Base-by-base conservation (phyloP, 2,329 filamentous ascomycete species). In the Fusarium mangiferae region DNA sequence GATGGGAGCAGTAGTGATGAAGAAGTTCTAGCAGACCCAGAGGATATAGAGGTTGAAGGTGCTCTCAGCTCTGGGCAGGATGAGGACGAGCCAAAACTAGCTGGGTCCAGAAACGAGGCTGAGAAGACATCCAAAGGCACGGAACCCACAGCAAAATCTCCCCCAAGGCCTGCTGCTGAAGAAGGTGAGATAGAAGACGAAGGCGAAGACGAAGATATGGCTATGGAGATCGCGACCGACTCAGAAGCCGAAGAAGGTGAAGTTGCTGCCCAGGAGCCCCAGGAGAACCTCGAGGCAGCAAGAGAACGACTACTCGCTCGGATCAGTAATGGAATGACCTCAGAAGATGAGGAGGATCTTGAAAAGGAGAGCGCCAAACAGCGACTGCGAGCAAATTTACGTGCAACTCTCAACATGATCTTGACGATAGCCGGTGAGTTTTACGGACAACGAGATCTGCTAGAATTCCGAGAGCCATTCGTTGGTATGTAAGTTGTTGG, bases 401-500 rank as follows among this genome's bases (percentile, higher is more conserved):
- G 89, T 35, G 92, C 91, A n/a, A 95, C 94, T 45, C 86, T 98
- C 39, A 95, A 97, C 83, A 97, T 97, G 94, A 94, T 98, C 60
- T 85, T 98, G 75, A 96, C 94, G 0, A 88, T 98, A 41, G 92
- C 93, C 54, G 95, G 94, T 77, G 95, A 98, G 83, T 90, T 93
- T 74, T 98, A 95, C 82, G 95, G 96, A 3, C 96, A 98, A 83
- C 88, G 92, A 73, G 96, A 98, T 82, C 83, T 98, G 71, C 87
- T 98, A 55, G 90, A 93, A 77, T 93, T 92, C 70, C 89, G 94
- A 66, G 89, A 92, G 70, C 88, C 89, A 8, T 91, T 90, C 76
- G 83, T 85, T 28, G 83, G 84, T 39, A 80, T 86, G 75, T 85
- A 82, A 80, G 66, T 72, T 63, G 64, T 30, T 42, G 59, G 41